Percentiles rank a stretch among this genome's conserved stretches.
Evolutionary conservation across 192 early-diverging fungal species (phyloP).

Genomic region (Spizellomyces sp.): DNA sequence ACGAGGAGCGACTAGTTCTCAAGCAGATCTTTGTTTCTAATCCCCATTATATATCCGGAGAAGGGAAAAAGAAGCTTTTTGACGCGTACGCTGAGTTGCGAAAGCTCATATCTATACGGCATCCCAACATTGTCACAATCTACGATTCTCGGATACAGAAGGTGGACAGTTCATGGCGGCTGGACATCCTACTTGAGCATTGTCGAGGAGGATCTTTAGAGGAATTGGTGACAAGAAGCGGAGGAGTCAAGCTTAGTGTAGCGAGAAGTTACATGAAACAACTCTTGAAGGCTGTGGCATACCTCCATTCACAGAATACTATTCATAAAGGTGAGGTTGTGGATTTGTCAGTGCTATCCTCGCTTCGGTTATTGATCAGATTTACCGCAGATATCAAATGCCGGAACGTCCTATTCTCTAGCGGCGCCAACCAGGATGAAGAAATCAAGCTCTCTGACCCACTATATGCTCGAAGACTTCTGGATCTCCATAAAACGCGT

Average conservation of each 20-base stretch:
- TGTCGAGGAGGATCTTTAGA: constrained; percentile 34
- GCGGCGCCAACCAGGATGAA: constrained; percentile 20
- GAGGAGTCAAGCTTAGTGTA: constrained; percentile 25
- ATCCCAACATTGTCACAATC: constrained; percentile 34
- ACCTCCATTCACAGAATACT: constrained; percentile 39
- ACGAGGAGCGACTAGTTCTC: constrained; percentile 3
- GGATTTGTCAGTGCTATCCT: not conserved
- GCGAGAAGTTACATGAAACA: constrained; percentile 36
- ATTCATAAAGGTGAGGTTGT: constrained; percentile 45
- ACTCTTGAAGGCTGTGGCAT: constrained; percentile 39
- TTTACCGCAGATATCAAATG: constrained; percentile 26
- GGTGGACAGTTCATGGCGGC: not conserved
- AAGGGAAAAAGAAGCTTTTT: constrained; percentile 36
- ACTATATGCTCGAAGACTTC: constrained; percentile 28
- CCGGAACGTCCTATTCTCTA: constrained; percentile 32
- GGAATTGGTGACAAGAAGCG: constrained; percentile 28
- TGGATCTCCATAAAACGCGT: constrained; percentile 26
- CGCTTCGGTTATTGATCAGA: not conserved
- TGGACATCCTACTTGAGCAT: constrained; percentile 39
- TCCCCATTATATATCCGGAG: constrained; percentile 21
- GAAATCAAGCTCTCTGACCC: constrained; percentile 35
- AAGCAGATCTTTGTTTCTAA: constrained; percentile 25
- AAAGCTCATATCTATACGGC: constrained; percentile 26
- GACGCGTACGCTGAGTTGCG: constrained; percentile 28
- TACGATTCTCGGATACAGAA: constrained; percentile 29